Conservation (phyloP, 1,284 basidiomycete genomes). For the Acaromyces ingoldii region DNA sequence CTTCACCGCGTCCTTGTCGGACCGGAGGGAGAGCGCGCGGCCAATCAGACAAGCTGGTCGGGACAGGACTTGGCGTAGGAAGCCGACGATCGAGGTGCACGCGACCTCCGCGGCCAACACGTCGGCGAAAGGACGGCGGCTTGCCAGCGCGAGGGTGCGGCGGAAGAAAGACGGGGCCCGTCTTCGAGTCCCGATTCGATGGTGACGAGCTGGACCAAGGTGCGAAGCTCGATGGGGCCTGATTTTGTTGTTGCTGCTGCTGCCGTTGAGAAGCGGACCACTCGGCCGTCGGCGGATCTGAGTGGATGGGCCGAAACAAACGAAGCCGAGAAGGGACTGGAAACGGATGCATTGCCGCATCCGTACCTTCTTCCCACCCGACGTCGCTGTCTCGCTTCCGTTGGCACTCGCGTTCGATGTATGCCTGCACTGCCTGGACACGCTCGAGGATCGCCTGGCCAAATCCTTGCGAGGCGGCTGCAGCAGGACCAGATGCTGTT, state of each 20-base stretch:
- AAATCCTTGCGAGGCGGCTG: conserved; percentile 8
- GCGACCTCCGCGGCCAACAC: conserved; percentile 47
- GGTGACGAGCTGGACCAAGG: conserved; percentile 15
- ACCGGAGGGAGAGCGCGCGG: conserved; percentile 14
- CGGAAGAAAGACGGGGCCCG: conserved; percentile 19
- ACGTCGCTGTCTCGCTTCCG: conserved; percentile 39
- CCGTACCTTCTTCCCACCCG: conserved; percentile 47
- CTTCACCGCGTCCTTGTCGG: not conserved
- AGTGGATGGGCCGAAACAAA: conserved; percentile 44
- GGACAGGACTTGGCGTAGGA: conserved; percentile 42
- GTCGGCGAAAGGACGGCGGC: conserved; percentile 47
- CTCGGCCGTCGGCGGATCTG: conserved; percentile 15
- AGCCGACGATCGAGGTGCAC: conserved; percentile 45
- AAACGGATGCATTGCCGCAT: conserved; percentile 43
- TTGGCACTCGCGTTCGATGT: conserved; percentile 45
- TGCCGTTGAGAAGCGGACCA: conserved; percentile 10
- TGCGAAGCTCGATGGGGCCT: too few relatives aligned
- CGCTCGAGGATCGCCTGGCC: conserved; percentile 45
- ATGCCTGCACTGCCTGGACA: conserved; percentile 42
- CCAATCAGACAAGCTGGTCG: conserved; percentile 42
- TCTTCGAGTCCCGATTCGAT: not conserved
- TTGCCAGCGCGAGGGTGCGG: conserved; percentile 40
- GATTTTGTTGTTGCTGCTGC: conserved; percentile 5
- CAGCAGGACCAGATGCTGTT: not conserved
- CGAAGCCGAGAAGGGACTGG: conserved; percentile 32